These are phyloP conservation scores for Blastocystis sp. DNA, from an alignment of 352 stramenopile genomes.

Conservation along the genomic window DNA sequence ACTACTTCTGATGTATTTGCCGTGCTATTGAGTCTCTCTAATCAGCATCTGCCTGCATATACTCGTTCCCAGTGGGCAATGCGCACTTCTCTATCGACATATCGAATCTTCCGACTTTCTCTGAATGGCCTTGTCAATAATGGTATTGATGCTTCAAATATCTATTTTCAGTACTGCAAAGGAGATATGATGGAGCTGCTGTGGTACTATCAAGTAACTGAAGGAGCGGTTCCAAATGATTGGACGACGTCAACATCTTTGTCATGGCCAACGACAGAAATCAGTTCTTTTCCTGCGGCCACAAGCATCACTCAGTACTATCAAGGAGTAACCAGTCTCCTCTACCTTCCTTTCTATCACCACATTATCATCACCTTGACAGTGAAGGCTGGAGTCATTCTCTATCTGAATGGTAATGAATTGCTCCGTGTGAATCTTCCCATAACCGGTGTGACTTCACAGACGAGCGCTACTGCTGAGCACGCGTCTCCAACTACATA, in stretches of 20 bases:
- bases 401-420: constrained; percentile 55
- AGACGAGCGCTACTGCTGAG: not conserved
- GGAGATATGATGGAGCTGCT: not conserved
- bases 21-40: not conserved
- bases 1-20: not conserved
- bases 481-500: not conserved
- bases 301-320: constrained; percentile 53
- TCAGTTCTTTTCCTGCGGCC: not conserved
- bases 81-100: not conserved
- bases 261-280: not conserved
- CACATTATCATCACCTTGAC: not conserved
- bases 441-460: not conserved
- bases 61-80: not conserved
- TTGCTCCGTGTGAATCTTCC: constrained; percentile 28
- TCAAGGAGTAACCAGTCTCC: not conserved
- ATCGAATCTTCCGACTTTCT: not conserved
- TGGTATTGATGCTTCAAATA: not conserved
- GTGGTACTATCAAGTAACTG: not conserved
- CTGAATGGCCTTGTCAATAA: not conserved
- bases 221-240: not conserved
- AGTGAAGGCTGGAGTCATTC: constrained; percentile 18
- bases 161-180: not conserved
- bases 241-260: not conserved
- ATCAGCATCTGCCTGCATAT: not conserved
- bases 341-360: not conserved